A percentile compares a stretch with the other conserved stretches of the same genome.
Conservation (phyloP, 2,329 filamentous ascomycete genomes). For the Hysterium pulicare region DNA sequence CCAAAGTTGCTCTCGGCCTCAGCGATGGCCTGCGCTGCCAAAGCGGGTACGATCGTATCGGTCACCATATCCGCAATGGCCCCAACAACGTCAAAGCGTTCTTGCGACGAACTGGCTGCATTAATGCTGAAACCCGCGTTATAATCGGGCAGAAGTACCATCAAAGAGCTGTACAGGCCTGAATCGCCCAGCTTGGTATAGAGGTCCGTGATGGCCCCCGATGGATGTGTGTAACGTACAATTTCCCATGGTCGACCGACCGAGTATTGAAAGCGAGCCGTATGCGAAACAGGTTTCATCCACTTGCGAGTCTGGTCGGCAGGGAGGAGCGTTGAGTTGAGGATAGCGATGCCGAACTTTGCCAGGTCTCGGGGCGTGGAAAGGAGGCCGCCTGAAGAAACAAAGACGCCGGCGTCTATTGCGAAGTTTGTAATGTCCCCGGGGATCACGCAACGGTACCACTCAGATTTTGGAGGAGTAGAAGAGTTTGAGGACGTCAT, state of each 20-base stretch:
- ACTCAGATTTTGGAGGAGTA: constrained; percentile 23
- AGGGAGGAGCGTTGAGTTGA: constrained; percentile 33
- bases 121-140: constrained; percentile 40
- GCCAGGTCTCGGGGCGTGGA: constrained; percentile 31
- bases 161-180: constrained; percentile 33
- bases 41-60: constrained; percentile 27
- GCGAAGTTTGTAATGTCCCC: background rate
- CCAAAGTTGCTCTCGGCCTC: constrained; percentile 26
- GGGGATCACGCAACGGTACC: constrained; percentile 3
- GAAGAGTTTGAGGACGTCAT: constrained; percentile 41
- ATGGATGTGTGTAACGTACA: constrained; percentile 20
- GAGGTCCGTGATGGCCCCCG: constrained; percentile 22
- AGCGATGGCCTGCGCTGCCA: constrained; percentile 26
- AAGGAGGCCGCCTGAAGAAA: constrained; percentile 27
- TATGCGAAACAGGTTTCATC: constrained; percentile 39
- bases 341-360: constrained; percentile 32
- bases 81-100: constrained; percentile 6
- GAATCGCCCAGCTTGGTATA: constrained; percentile 43
- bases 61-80: constrained; percentile 25
- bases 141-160: constrained; percentile 43
- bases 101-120: constrained; percentile 19
- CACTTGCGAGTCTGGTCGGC: constrained; percentile 31
- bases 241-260: constrained; percentile 39
- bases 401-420: background rate
- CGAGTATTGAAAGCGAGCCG: constrained; percentile 26